Conservation (phyloP, 495 filamentous ascomycete species). For the Xylona heveae region DNA sequence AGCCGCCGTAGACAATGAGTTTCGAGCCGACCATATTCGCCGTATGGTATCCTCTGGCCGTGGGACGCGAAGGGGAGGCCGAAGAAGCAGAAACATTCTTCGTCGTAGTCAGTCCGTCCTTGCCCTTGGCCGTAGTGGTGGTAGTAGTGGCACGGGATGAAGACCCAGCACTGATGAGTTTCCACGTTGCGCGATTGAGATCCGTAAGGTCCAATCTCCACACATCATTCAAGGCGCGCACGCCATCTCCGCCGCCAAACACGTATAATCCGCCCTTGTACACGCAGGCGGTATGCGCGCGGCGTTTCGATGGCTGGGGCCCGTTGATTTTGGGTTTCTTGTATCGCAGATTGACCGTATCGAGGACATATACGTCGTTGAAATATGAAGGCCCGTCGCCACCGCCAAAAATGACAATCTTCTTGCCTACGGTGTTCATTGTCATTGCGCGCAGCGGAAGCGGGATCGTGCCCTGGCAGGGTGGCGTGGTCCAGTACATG, state of each 20-base stretch:
- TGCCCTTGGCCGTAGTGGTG: conserved; percentile 6
- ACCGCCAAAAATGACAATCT: conserved; percentile 41
- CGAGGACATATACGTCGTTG: conserved; percentile 46
- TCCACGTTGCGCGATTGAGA: conserved; percentile 38
- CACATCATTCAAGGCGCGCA: conserved; percentile 42
- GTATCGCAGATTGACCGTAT: conserved; percentile 41
- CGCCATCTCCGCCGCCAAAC: conserved; percentile 44
- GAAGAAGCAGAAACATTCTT: conserved; percentile 12
- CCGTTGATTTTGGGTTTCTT: conserved; percentile 30
- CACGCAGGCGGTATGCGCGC: conserved; percentile 42
- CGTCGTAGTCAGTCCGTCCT: too few species aligned
- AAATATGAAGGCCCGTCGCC: conserved; percentile 46
- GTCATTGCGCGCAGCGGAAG: conserved; percentile 44
- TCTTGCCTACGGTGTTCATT: conserved; percentile 41
- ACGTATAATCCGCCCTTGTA: conserved; percentile 47
- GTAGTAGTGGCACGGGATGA: not conserved
- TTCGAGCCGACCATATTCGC: conserved; percentile 49
- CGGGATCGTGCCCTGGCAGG: conserved; percentile 36
- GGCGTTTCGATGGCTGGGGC: conserved; percentile 26
- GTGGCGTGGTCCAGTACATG: conserved; percentile 38
- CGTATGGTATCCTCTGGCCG: conserved; percentile 43
- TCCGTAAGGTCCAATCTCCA: conserved; percentile 45
- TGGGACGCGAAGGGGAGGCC: conserved; percentile 21
- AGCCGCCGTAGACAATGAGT: conserved; percentile 44
- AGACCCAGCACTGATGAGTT: conserved; percentile 23